phyloP scores from a whole-genome alignment of 805 yeast species.

The Vanderwaltozyma polyspora region DNA sequence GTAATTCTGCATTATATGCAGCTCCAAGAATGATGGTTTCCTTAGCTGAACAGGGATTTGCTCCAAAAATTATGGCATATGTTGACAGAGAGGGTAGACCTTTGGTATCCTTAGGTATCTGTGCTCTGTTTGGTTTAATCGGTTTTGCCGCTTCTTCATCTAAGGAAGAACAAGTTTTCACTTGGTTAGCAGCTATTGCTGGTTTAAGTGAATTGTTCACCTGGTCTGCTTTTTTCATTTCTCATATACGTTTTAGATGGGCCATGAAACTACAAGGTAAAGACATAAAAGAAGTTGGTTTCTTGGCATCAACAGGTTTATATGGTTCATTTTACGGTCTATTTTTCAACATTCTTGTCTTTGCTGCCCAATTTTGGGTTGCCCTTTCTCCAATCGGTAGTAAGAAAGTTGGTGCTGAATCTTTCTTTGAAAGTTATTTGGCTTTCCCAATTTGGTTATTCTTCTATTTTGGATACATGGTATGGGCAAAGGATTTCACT shows the following conservation, averaged over 20 bases:
- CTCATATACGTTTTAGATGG: constrained; percentile 43
- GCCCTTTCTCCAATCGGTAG: constrained; percentile 46
- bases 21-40: constrained; percentile 62
- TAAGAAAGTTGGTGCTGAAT: constrained; percentile 27
- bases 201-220: constrained; percentile 52
- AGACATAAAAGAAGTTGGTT: constrained; percentile 37
- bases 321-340: constrained; percentile 42
- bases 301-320: constrained; percentile 36
- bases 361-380: constrained; percentile 53
- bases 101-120: constrained; percentile 38
- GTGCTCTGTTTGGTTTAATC: constrained; percentile 45
- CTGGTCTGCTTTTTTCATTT: constrained; percentile 44
- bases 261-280: constrained; percentile 45
- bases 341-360: constrained; percentile 37
- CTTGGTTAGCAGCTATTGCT: constrained; percentile 50
- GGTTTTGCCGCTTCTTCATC: constrained; percentile 50
- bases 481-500: constrained; percentile 30
- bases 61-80: constrained; percentile 43
- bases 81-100: constrained; percentile 54
- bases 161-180: constrained; percentile 42
- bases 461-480: constrained; percentile 41
- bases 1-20: constrained; percentile 64
- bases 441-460: constrained; percentile 37
- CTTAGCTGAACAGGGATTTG: constrained; percentile 62
- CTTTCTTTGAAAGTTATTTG: constrained; percentile 44